Percentiles rank a stretch among this genome's conserved stretches.
These are phyloP conservation scores for Clarireedia sp. DNA, from an alignment of 2,329 filamentous ascomycete species.

Conservation along the genomic window DNA sequence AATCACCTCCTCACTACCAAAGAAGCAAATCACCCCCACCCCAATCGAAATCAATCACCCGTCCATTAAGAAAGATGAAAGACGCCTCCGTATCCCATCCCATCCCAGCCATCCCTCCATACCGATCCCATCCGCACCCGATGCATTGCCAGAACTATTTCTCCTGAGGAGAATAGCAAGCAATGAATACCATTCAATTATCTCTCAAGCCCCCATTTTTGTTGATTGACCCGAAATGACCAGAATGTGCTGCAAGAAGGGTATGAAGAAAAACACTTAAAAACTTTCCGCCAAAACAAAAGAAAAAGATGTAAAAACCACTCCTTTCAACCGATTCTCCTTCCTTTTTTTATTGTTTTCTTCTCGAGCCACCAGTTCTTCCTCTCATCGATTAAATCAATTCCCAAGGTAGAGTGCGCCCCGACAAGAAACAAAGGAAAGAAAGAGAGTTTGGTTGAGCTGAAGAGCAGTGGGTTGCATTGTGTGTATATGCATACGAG, in stretches of 20 bases:
- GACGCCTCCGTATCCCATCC: neutral
- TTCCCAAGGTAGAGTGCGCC: constrained; percentile 5
- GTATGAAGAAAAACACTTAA: constrained; percentile 5
- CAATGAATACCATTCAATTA: constrained; percentile 3
- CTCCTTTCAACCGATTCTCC: neutral
- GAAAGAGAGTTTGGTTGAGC: constrained; percentile 2
- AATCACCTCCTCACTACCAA: neutral
- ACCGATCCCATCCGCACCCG: neutral
- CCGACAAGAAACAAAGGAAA: constrained; percentile 8
- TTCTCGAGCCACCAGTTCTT: constrained; percentile 1
- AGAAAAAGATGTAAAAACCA: constrained; percentile 2
- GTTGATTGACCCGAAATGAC: constrained; percentile 6
- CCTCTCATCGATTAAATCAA: constrained; percentile 1
- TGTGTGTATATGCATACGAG: neutral
- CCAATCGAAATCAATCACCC: neutral
- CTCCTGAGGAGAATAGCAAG: neutral
- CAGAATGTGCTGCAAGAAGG: constrained; percentile 7
- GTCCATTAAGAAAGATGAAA: neutral
- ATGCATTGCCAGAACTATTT: neutral
- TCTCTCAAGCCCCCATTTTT: constrained; percentile 2
- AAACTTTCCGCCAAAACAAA: constrained; percentile 6
- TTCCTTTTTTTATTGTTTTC: neutral
- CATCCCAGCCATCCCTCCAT: neutral
- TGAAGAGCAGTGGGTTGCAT: constrained; percentile 8
- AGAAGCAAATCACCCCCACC: neutral